phyloP scores from a whole-genome alignment of 352 stramenopile species.

The Pythium aphanidermatum region DNA sequence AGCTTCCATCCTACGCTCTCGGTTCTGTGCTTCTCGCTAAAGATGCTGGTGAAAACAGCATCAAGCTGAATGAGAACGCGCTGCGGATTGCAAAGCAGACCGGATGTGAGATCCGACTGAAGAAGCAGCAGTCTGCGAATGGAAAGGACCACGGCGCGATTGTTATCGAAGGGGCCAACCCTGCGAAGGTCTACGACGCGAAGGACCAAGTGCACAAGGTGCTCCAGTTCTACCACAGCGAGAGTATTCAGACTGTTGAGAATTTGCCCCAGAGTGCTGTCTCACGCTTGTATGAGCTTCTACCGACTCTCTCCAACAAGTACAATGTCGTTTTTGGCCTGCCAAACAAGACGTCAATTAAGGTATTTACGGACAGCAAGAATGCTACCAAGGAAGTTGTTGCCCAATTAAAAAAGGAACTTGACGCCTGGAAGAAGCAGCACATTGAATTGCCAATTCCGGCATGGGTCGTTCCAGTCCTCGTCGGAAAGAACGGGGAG shows the following conservation, averaged over 20 bases:
- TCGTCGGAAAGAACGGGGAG: slow-evolving; percentile 72
- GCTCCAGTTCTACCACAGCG: slow-evolving; percentile 73
- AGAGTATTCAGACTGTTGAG: slow-evolving; percentile 43
- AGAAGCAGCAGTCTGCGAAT: slow-evolving; percentile 14
- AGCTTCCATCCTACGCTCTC: slow-evolving; percentile 42
- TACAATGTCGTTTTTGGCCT: slow-evolving; percentile 60
- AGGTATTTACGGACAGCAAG: slow-evolving; percentile 68
- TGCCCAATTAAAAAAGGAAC: slow-evolving; percentile 34
- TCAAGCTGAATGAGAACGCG: slow-evolving; percentile 68
- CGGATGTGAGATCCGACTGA: slow-evolving; percentile 66
- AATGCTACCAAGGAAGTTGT: slow-evolving; percentile 34
- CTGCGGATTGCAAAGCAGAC: slow-evolving; percentile 71
- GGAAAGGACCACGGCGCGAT: slow-evolving; percentile 24
- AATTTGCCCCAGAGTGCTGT: slow-evolving; percentile 41
- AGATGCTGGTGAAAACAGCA: slow-evolving; percentile 6
- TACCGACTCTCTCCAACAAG: slow-evolving; percentile 43
- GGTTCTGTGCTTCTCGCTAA: slow-evolving; percentile 49
- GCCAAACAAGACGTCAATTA: slow-evolving; percentile 42
- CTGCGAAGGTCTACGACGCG: slow-evolving; percentile 62
- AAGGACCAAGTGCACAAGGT: slow-evolving; percentile 68
- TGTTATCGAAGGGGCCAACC: slow-evolving; percentile 57
- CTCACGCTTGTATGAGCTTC: slow-evolving; percentile 53
- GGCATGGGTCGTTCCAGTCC: slow-evolving; percentile 56
- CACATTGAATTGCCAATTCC: slow-evolving; percentile 57
- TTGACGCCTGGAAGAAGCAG: slow-evolving; percentile 58